Conservation (phyloP, 106 monocot species). For the Xerophyta viscosa region DNA sequence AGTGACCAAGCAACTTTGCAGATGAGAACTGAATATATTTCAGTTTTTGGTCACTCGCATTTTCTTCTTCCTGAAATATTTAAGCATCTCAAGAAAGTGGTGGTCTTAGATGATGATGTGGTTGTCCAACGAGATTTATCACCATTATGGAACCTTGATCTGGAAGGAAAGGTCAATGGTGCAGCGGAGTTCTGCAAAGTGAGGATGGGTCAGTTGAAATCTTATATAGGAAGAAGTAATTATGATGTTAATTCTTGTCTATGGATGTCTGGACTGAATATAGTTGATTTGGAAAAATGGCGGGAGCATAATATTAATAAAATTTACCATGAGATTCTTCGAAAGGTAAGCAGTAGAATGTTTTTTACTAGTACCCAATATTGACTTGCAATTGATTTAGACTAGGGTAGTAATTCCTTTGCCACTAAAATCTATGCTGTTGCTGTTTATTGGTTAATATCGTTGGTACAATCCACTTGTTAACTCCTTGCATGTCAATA, state of each 20-base stretch:
- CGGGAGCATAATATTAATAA: constrained; percentile 39
- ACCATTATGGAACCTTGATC: constrained; percentile 54
- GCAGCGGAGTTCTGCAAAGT: constrained; percentile 45
- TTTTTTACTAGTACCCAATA: too few relatives aligned
- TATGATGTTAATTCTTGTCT: constrained; percentile 35
- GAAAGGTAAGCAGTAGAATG: too few relatives aligned
- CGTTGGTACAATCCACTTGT: too few relatives aligned
- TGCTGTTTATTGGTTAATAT: too few relatives aligned
- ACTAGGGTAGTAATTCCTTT: too few relatives aligned
- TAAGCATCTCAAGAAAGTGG: constrained; percentile 41
- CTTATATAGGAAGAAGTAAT: constrained; percentile 15
- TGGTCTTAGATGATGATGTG: constrained; percentile 69
- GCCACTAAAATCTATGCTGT: too few relatives aligned
- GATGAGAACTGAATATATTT: constrained; percentile 44
- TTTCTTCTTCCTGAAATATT: constrained; percentile 77
- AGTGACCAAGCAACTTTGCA: constrained; percentile 18
- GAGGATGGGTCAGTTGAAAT: constrained; percentile 38
- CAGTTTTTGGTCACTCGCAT: constrained; percentile 61
- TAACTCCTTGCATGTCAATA: too few relatives aligned
- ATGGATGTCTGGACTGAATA: constrained; percentile 68
- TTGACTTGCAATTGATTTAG: too few relatives aligned
- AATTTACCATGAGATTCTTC: constrained; percentile 29
- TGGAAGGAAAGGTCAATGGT: constrained; percentile 65
- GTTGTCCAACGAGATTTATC: constrained; percentile 59
- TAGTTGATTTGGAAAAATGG: constrained; percentile 67